Conservation (phyloP, 352 stramenopile species). For the Globisporangium sylvaticum region DNA sequence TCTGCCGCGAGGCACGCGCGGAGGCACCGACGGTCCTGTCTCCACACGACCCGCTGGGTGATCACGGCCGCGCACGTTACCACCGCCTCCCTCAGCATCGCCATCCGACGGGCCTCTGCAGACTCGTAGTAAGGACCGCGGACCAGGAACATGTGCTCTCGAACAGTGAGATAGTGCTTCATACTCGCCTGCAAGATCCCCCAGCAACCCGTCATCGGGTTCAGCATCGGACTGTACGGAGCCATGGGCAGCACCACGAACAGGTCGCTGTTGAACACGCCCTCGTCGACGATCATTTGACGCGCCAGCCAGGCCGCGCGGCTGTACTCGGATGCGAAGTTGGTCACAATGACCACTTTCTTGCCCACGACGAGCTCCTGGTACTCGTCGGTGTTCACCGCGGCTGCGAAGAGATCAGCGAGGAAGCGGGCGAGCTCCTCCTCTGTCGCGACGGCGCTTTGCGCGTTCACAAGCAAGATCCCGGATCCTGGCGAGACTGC, state of each 20-base stretch:
- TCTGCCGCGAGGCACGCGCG: not conserved
- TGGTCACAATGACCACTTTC: not conserved
- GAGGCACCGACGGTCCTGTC: not conserved
- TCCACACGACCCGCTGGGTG: not conserved
- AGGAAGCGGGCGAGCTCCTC: not conserved
- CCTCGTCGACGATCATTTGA: not conserved
- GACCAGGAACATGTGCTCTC: not conserved
- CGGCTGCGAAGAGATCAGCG: not conserved
- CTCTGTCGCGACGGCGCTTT: not conserved
- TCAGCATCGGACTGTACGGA: not conserved
- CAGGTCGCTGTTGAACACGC: not conserved
- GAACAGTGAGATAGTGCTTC: not conserved
- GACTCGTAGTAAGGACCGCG: not conserved
- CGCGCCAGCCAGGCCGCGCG: not conserved
- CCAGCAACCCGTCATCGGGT: not conserved
- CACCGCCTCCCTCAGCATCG: not conserved
- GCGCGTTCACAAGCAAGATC: not conserved
- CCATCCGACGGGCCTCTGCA: not conserved
- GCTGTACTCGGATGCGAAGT: not conserved
- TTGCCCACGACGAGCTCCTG: conserved; percentile 3
- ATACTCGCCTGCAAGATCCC: not conserved
- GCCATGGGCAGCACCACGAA: not conserved
- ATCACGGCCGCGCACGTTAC: not conserved
- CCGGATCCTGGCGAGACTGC: not conserved
- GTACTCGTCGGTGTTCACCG: not conserved